phyloP scores from a whole-genome alignment of 768 basidiomycete genomes.

The Tylopilus sp. region DNA sequence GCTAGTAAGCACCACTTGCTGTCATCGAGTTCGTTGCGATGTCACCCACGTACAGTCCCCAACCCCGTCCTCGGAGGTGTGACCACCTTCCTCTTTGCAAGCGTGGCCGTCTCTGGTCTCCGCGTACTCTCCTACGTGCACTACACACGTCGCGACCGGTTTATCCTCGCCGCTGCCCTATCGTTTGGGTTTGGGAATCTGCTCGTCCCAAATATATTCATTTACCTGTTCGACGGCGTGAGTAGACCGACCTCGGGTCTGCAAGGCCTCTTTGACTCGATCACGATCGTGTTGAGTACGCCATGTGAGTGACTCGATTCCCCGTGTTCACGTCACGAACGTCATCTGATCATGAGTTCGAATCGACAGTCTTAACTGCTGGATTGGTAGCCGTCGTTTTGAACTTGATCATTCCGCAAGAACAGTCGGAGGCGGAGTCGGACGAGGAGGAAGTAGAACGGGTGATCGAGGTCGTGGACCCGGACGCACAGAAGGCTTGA shows the following conservation, averaged over 20 bases:
- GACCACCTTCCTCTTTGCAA: constrained; percentile 83
- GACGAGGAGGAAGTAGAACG: constrained; percentile 23
- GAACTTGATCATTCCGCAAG: constrained; percentile 53
- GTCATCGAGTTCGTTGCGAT: not conserved
- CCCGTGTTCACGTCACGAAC: not conserved
- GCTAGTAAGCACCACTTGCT: constrained; percentile 45
- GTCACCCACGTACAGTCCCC: constrained; percentile 44
- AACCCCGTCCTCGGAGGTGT: constrained; percentile 81
- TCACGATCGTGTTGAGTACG: constrained; percentile 76
- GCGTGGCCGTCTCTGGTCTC: constrained; percentile 66
- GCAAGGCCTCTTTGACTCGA: constrained; percentile 68
- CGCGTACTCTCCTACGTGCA: constrained; percentile 60
- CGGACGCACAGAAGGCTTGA: constrained; percentile 1
- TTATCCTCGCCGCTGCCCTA: constrained; percentile 66
- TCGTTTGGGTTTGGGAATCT: constrained; percentile 71
- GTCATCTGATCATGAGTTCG: not conserved
- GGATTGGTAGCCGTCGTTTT: constrained; percentile 58
- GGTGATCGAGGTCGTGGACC: constrained; percentile 25
- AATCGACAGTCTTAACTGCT: constrained; percentile 45
- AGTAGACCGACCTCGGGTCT: constrained; percentile 49
- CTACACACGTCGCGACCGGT: constrained; percentile 64
- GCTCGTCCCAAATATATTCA: constrained; percentile 61
- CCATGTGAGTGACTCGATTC: constrained; percentile 55
- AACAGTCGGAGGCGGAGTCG: constrained; percentile 18
- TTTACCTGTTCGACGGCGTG: constrained; percentile 67